Conservation (phyloP, 129 eudicot genomes). For the sunflower (Helianthus annuus) region HanXRQr2.0-SUNRISE NC_035437.2:90012630-90013129, state of each 20-base stretch:
- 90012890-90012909: constrained; percentile 43
- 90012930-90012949: constrained; percentile 50
- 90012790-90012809: constrained; percentile 84
- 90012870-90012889: constrained; percentile 40
- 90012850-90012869: constrained; percentile 34
- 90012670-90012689: constrained; percentile 79
- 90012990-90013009: constrained; percentile 32
- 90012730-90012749: neutral
- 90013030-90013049: neutral
- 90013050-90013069: neutral
- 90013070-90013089: neutral
- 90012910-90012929: constrained; percentile 65
- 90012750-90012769: constrained; percentile 19
- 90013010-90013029: constrained; percentile 5
- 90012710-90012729: neutral
- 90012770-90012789: constrained; percentile 79
- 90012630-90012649: constrained; percentile 89
- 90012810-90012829: constrained; percentile 50
- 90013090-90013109: neutral
- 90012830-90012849: constrained; percentile 53
- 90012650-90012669: constrained; percentile 94
- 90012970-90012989: constrained; percentile 96
- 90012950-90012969: constrained; percentile 83
- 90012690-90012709: constrained; percentile 71
- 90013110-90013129: neutral